Evolutionary conservation across 2,329 filamentous ascomycete genomes (phyloP), one percentile per base, ranked within the genome.

Genomic region (Metarhizium robertsii): DNA sequence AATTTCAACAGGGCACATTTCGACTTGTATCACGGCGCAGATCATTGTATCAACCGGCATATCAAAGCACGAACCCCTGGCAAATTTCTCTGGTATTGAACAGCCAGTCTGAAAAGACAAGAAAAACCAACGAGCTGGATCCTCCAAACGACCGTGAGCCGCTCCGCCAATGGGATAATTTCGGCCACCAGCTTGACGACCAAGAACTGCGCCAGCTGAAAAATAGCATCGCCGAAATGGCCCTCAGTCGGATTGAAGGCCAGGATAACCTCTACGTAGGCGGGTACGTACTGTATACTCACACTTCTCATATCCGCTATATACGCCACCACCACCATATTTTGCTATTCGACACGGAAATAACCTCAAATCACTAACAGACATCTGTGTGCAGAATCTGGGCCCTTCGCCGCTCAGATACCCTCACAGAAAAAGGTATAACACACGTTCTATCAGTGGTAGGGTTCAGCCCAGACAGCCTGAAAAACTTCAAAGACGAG

Each of bases 371-470:
- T 34, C 2, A 11, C 32, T 11, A 34, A 34, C 32, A 8, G 6
- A 34, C 25, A 25, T 25, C 10, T 34, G 38, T 61, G 55, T 71
- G 6, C 32, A 95, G 92, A 56, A 80, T 95, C 60, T 92, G 92
- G 74, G 84, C 87, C 46, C 75, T 96, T 59, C 84, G 85, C 57
- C 85, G 87, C 58, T 85, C 85, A 58, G 79, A 86, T 54, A 79
- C 85, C 40, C 77, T 97, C 51, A 74, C 80, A 60, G 80, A 87
- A 60, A 83, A 84, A 61, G 84, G 86, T 61, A 90, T 99, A 68
- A 95, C 91, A 2, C 92, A 96, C 71, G 81, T 97, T 34, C 77
- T 97, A n/a, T 95, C 92, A 4, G 88, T 94, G 45, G 71, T 92
- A 58, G 81, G 82, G 50, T 79, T 86, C 62, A 66, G 70, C 55